Evolutionary conservation across 306 rosid genomes (phyloP).

Genomic region (Adenanthera pavonina): DNA sequence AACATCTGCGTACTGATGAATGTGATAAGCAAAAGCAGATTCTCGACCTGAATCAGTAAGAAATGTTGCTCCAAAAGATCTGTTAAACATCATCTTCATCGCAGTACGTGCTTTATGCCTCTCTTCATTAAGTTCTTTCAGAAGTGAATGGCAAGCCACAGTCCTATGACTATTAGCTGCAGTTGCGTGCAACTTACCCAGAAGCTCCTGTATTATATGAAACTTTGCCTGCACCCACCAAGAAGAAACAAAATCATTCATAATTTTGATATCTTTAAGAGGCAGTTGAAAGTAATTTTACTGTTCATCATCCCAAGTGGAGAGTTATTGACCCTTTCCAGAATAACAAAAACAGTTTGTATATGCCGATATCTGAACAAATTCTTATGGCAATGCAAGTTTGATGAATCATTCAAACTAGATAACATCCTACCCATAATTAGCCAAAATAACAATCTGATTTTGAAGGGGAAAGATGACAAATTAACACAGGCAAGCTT

Average conservation of each 20-base stretch:
- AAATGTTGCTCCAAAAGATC: slow-evolving; percentile 90
- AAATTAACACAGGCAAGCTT: slow-evolving; percentile 10
- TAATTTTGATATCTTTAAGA: slow-evolving; percentile 34
- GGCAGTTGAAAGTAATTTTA: slow-evolving; percentile 15
- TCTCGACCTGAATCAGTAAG: slow-evolving; percentile 91
- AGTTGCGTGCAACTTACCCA: slow-evolving; percentile 85
- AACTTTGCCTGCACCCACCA: slow-evolving; percentile 77
- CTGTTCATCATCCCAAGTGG: slow-evolving; percentile 27
- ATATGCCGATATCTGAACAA: slow-evolving; percentile 14
- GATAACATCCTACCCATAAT: too few relatives aligned
- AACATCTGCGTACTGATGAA: slow-evolving; percentile 97
- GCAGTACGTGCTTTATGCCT: slow-evolving; percentile 65
- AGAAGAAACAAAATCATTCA: slow-evolving; percentile 31
- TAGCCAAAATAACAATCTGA: slow-evolving; percentile 13
- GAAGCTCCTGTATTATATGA: slow-evolving; percentile 83
- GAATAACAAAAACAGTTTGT: slow-evolving; percentile 10
- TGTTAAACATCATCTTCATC: slow-evolving; percentile 87
- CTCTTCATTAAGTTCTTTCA: slow-evolving; percentile 73
- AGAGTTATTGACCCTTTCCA: slow-evolving; percentile 28
- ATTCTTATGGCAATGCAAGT: slow-evolving; percentile 20
- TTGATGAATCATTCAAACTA: slow-evolving; percentile 11
- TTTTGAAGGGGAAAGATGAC: slow-evolving; percentile 5
- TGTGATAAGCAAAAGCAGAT: slow-evolving; percentile 93
- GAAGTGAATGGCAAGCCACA: slow-evolving; percentile 57
- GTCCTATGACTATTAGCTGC: slow-evolving; percentile 55